A percentile compares a stretch with the other conserved stretches of the same genome.
These are phyloP conservation scores for Talaromyces marneffei DNA, from an alignment of 2,329 filamentous ascomycete genomes.

Conservation along the genomic window DNA sequence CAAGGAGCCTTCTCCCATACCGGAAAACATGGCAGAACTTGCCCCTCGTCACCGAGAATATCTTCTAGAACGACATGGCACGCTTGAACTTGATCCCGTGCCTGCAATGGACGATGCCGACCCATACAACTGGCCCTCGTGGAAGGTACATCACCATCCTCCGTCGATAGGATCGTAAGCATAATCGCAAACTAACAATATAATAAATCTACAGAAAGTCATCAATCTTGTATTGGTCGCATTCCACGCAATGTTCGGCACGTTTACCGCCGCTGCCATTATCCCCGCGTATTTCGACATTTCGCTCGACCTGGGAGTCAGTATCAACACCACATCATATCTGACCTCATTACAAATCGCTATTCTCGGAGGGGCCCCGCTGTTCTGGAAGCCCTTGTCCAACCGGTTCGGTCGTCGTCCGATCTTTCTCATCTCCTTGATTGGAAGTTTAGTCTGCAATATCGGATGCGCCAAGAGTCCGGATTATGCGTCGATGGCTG, in stretches of 20 bases:
- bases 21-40: constrained; percentile 1
- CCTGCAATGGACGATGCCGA: constrained; percentile 47
- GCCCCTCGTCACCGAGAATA: constrained; percentile 38
- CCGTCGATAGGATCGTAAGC: neutral
- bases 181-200: neutral
- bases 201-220: constrained; percentile 39
- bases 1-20: neutral
- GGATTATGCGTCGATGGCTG: constrained; percentile 46
- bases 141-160: constrained; percentile 41
- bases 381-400: constrained; percentile 54
- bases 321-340: constrained; percentile 48
- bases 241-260: constrained; percentile 54
- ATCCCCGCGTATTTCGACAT: constrained; percentile 52
- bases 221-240: constrained; percentile 50
- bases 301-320: constrained; percentile 45
- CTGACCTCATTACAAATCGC: constrained; percentile 53
- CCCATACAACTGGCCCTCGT: constrained; percentile 52
- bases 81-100: constrained; percentile 49
- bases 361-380: constrained; percentile 48
- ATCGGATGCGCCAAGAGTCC: constrained; percentile 49
- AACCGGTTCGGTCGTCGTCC: constrained; percentile 51
- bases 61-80: constrained; percentile 49
- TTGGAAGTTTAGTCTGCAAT: constrained; percentile 46
- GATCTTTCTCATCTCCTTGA: constrained; percentile 48
- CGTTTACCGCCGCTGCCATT: constrained; percentile 51